These are phyloP conservation scores for Glebionis coronaria DNA, from an alignment of 129 eudicot species.

Conservation along the genomic window DNA sequence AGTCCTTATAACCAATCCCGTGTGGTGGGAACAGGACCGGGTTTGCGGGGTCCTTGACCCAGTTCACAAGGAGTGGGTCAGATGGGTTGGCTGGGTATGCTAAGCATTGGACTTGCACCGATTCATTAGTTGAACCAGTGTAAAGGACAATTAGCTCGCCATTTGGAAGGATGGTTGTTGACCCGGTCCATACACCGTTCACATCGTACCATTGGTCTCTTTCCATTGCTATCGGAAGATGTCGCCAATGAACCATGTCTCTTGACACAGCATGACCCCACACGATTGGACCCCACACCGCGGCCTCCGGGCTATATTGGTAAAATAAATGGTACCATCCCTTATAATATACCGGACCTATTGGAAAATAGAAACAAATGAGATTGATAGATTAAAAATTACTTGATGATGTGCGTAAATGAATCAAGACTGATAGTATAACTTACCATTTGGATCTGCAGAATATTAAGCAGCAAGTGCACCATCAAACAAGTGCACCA, in stretches of 20 bases:
- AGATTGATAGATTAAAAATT: not conserved
- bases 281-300: conserved; percentile 80
- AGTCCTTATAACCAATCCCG: conserved; percentile 47
- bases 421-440: not conserved
- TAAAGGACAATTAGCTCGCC: conserved; percentile 62
- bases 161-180: conserved; percentile 77
- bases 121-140: conserved; percentile 73
- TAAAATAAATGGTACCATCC: conserved; percentile 91
- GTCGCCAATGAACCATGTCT: conserved; percentile 77
- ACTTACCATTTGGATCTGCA: conserved; percentile 53
- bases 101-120: conserved; percentile 74
- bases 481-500: conserved; percentile 28
- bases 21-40: conserved; percentile 76
- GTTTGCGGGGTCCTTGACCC: conserved; percentile 70
- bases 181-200: conserved; percentile 93
- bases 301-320: conserved; percentile 73
- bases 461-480: conserved; percentile 19
- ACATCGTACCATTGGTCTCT: conserved; percentile 76
- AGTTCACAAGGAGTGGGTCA: conserved; percentile 58
- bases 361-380: not conserved
- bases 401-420: not conserved
- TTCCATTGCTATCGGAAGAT: conserved; percentile 77
- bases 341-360: conserved; percentile 75
- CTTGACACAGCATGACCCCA: conserved; percentile 91
- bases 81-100: conserved; percentile 78